These are phyloP conservation scores for Papiliotrema fonsecae DNA, from an alignment of 1,284 basidiomycete species.

Conservation along the genomic window DNA sequence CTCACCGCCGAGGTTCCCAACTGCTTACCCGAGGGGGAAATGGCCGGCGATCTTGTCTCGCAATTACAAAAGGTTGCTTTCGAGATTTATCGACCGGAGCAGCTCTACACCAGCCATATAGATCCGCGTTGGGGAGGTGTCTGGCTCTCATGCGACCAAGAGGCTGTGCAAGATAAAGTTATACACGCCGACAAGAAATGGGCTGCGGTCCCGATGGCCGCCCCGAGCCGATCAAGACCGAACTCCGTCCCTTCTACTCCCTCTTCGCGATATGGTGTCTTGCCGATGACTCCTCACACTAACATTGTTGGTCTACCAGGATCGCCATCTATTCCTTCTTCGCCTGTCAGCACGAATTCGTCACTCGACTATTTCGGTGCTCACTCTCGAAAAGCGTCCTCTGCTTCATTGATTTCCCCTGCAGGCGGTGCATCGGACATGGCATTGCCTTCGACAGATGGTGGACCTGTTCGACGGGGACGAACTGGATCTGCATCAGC, in stretches of 20 bases:
- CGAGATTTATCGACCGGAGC: constrained; percentile 67
- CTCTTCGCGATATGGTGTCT: constrained; percentile 30
- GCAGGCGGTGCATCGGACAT: constrained; percentile 15
- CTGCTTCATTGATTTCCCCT: constrained; percentile 34
- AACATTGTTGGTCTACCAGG: constrained; percentile 13
- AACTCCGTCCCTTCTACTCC: constrained; percentile 39
- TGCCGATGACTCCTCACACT: constrained; percentile 48
- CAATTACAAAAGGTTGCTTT: constrained; percentile 91
- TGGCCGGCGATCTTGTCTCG: constrained; percentile 87
- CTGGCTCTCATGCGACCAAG: constrained; percentile 42
- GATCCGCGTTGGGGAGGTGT: constrained; percentile 29
- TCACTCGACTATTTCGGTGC: constrained; percentile 39
- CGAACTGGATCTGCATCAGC: constrained; percentile 30
- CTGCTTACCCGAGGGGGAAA: constrained; percentile 69
- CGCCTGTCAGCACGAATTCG: constrained; percentile 31
- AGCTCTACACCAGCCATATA: constrained; percentile 9
- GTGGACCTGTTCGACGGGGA: constrained; percentile 37
- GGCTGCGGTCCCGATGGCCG: constrained; percentile 16
- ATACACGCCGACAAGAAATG: constrained; percentile 31
- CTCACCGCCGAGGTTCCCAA: constrained; percentile 19
- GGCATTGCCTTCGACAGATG: constrained; percentile 34
- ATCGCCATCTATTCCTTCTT: constrained; percentile 35
- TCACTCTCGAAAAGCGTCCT: constrained; percentile 37
- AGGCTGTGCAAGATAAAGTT: constrained; percentile 28
- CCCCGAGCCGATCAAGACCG: constrained; percentile 13